These are phyloP conservation scores for Royoungia palumana DNA, from an alignment of 768 basidiomycete genomes.

Conservation along the genomic window DNA sequence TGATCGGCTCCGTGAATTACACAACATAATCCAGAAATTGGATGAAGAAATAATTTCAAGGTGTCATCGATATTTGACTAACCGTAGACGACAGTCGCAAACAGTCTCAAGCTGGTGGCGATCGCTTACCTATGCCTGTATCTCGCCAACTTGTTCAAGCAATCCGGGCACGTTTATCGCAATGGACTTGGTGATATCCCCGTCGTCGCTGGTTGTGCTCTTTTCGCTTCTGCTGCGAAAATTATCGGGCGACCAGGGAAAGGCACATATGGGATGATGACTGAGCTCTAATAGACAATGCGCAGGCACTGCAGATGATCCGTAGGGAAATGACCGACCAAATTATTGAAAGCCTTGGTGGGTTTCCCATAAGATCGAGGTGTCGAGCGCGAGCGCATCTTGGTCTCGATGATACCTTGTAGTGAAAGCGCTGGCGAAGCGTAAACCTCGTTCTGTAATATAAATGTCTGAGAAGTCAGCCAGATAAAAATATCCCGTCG, in stretches of 20 bases:
- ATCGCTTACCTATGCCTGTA: no score
- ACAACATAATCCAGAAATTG: no score
- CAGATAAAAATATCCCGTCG: conserved; percentile 24
- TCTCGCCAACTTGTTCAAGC: no score
- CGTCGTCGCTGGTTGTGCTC: no score
- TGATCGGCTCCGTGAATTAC: no score
- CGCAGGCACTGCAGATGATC: background rate
- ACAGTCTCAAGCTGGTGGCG: no score
- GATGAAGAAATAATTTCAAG: no score
- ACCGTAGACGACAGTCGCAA: no score
- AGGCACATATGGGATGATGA: conserved; percentile 27
- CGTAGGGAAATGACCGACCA: conserved; percentile 1
- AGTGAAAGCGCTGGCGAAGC: conserved; percentile 22
- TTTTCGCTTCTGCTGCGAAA: conserved; percentile 11
- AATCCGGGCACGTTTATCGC: no score
- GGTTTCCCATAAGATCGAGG: conserved; percentile 20
- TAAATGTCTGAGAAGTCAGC: conserved; percentile 22
- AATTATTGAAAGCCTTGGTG: conserved; percentile 18
- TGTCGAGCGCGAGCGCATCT: conserved; percentile 23
- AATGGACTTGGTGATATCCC: no score
- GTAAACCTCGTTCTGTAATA: conserved; percentile 29
- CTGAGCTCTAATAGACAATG: background rate
- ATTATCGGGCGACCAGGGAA: conserved; percentile 19
- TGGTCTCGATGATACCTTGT: conserved; percentile 19
- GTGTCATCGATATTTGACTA: no score